Evolutionary conservation across 805 yeast species (phyloP).

Genomic region (Kodamaea nitidulidarum): DNA sequence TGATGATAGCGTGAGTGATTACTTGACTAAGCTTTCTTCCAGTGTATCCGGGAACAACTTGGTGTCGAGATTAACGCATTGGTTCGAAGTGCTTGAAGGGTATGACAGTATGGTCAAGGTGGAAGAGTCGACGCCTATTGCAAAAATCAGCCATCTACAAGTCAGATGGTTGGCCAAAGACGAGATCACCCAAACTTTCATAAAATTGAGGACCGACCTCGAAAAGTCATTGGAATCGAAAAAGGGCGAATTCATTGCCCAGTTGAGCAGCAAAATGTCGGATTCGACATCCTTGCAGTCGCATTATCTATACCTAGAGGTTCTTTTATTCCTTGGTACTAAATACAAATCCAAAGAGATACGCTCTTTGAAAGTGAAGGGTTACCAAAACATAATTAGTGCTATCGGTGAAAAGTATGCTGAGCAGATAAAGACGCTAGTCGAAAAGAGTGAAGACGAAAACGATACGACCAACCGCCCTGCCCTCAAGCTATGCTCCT

Average conservation of each 20-base stretch:
- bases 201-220: conserved; percentile 9
- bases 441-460: neutral
- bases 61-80: conserved; percentile 1
- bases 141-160: neutral
- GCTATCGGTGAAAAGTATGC: conserved; percentile 5
- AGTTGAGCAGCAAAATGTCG: neutral
- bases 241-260: neutral
- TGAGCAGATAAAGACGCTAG: neutral
- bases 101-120: conserved; percentile 5
- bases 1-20: conserved; percentile 25
- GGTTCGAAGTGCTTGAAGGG: conserved; percentile 10
- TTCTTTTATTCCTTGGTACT: conserved; percentile 8
- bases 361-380: neutral
- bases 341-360: conserved; percentile 4
- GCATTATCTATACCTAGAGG: conserved; percentile 14
- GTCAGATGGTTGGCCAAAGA: conserved; percentile 18
- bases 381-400: conserved; percentile 1
- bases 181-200: conserved; percentile 14
- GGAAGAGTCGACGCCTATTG: conserved; percentile 1
- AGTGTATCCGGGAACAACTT: neutral
- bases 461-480: conserved; percentile 13
- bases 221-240: conserved; percentile 5
- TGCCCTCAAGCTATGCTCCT: conserved; percentile 16
- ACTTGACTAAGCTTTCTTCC: conserved; percentile 16
- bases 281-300: conserved; percentile 2